These are phyloP conservation scores for Phialophora macrospora DNA, from an alignment of 2,329 filamentous ascomycete genomes.

Conservation along the genomic window DNA sequence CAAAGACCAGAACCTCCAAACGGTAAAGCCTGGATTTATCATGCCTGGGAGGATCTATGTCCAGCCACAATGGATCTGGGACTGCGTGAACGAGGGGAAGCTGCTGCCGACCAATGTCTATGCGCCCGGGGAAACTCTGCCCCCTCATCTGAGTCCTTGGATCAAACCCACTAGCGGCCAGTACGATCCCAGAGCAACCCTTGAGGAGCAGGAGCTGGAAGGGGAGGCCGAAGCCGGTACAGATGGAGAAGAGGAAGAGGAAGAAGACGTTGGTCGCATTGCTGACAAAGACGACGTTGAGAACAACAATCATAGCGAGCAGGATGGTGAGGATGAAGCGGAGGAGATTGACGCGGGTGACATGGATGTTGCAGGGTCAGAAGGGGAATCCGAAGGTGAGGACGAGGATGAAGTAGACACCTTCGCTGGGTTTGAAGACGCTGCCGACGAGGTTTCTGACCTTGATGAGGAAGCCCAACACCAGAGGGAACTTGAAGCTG, in stretches of 20 bases:
- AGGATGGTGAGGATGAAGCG: constrained; percentile 46
- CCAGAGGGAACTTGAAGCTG: constrained; percentile 90
- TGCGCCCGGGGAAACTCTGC: constrained; percentile 83
- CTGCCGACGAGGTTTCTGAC: constrained; percentile 58
- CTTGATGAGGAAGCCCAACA: constrained; percentile 69
- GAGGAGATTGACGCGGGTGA: constrained; percentile 51
- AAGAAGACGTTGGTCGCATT: constrained; percentile 42
- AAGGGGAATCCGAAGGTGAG: constrained; percentile 53
- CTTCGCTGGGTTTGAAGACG: constrained; percentile 61
- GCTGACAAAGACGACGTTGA: constrained; percentile 55
- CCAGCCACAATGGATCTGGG: constrained; percentile 99
- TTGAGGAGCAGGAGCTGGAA: constrained; percentile 87
- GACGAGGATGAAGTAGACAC: constrained; percentile 55
- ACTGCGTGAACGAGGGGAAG: constrained; percentile 90
- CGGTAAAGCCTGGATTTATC: constrained; percentile 64
- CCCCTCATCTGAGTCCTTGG: constrained; percentile 94
- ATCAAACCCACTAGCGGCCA: constrained; percentile 83
- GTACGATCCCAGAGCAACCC: constrained; percentile 85
- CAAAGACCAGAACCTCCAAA: constrained; percentile 40
- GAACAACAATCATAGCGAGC: constrained; percentile 42
- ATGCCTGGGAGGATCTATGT: constrained; percentile 92
- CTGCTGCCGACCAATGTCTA: constrained; percentile 86
- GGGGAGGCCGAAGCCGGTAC: constrained; percentile 72
- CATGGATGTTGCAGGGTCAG: constrained; percentile 54
- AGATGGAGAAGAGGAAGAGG: constrained; percentile 52